Conservation (phyloP, 1,139 yeast species). For the Wickerhamomyces sp. region DNA sequence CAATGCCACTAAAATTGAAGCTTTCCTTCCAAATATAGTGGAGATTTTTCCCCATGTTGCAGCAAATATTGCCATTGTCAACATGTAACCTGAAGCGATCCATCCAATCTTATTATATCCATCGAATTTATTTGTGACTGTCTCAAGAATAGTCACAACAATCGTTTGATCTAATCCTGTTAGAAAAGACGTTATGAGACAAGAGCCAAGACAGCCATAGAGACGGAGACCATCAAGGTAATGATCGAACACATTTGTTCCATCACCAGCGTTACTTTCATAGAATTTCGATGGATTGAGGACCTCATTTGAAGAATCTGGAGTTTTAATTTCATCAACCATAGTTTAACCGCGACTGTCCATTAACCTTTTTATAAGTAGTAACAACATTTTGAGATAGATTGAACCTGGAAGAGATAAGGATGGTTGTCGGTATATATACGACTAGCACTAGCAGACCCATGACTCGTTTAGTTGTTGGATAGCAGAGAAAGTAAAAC, state of each 20-base stretch:
- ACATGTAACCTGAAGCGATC: conserved; percentile 54
- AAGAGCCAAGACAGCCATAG: conserved; percentile 38
- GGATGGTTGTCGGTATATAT: too few species aligned
- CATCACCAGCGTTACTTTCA: conserved; percentile 47
- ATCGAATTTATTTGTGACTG: conserved; percentile 48
- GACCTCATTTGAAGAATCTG: too few species aligned
- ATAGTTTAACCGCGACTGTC: too few species aligned
- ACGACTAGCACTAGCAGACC: too few species aligned
- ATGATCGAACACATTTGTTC: conserved; percentile 44
- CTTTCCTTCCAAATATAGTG: conserved; percentile 56
- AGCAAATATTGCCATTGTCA: conserved; percentile 53
- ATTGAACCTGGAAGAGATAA: too few species aligned
- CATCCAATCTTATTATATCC: conserved; percentile 53
- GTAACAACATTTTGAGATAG: too few species aligned
- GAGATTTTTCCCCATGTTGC: conserved; percentile 60
- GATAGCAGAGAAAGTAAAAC: too few species aligned
- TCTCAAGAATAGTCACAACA: conserved; percentile 50
- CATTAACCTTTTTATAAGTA: too few species aligned
- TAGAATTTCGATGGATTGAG: conserved; percentile 4
- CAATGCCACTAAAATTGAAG: conserved; percentile 43
- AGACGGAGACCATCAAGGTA: conserved; percentile 40
- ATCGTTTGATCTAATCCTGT: conserved; percentile 70
- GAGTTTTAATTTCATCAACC: too few species aligned
- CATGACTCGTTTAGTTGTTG: too few species aligned
- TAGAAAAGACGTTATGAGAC: conserved; percentile 46